These are phyloP conservation scores for Xylaria sp. DNA, from an alignment of 2,329 filamentous ascomycete species.

Conservation along the genomic window DNA sequence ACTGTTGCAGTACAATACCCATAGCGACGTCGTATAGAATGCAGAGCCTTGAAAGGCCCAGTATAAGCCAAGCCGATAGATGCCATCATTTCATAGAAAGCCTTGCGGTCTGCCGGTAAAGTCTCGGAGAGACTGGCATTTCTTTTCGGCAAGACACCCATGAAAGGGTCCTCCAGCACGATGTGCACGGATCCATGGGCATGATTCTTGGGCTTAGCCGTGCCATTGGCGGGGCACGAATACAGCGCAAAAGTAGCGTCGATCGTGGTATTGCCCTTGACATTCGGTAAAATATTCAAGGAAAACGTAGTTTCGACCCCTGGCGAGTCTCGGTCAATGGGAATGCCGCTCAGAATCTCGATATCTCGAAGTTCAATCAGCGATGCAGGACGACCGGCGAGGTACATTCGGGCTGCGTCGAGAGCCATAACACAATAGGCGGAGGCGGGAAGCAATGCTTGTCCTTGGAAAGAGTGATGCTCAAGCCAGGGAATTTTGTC, in stretches of 20 bases:
- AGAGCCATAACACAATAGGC: conserved; percentile 44
- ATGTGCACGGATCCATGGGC: conserved; percentile 34
- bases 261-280: conserved; percentile 19
- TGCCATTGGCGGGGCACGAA: conserved; percentile 33
- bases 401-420: conserved; percentile 36
- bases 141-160: conserved; percentile 28
- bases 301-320: conserved; percentile 37
- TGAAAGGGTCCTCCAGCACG: conserved; percentile 28
- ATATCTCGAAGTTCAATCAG: conserved; percentile 27
- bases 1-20: conserved; percentile 34
- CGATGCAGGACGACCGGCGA: conserved; percentile 22
- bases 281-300: conserved; percentile 18
- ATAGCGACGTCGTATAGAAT: conserved; percentile 33
- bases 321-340: conserved; percentile 27
- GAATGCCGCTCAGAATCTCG: conserved; percentile 28
- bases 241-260: conserved; percentile 33
- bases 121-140: conserved; percentile 29
- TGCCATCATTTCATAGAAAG: conserved; percentile 40
- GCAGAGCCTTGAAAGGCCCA: conserved; percentile 36
- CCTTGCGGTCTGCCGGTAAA: conserved; percentile 28
- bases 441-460: conserved; percentile 42
- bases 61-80: conserved; percentile 36
- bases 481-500: conserved; percentile 38
- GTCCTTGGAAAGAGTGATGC: conserved; percentile 40
- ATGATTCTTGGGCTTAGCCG: conserved; percentile 34